Evolutionary conservation across 768 basidiomycete genomes (phyloP).

Genomic region (Termitomyces sp.): DNA sequence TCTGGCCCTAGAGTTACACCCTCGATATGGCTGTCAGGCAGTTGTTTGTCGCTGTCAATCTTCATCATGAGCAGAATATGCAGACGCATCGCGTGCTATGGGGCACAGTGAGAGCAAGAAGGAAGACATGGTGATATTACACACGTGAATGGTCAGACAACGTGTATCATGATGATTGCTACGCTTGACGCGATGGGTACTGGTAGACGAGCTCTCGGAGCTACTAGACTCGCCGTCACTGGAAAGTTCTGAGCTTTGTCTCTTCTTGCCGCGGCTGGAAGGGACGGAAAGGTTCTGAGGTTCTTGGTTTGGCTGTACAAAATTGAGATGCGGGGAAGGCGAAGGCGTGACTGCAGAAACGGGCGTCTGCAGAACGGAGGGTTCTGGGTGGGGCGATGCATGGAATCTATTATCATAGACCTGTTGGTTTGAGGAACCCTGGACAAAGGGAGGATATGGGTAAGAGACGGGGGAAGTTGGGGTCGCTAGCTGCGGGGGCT

Average conservation of each 20-base stretch:
- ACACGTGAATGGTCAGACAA: conserved; percentile 65
- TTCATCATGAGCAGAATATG: conserved; percentile 62
- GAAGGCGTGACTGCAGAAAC: conserved; percentile 26
- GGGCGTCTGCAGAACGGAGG: no score
- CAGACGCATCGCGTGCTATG: conserved; percentile 64
- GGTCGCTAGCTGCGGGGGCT: conserved; percentile 21
- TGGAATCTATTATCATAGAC: conserved; percentile 13
- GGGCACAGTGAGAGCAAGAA: neutral
- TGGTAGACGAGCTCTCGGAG: conserved; percentile 29
- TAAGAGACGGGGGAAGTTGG: conserved; percentile 36
- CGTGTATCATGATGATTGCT: conserved; percentile 59
- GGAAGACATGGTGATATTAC: conserved; percentile 7
- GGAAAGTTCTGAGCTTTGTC: conserved; percentile 25
- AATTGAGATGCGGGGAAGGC: conserved; percentile 23
- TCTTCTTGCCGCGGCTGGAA: conserved; percentile 19
- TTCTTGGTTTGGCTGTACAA: conserved; percentile 11
- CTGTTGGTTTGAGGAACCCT: conserved; percentile 30
- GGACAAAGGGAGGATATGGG: conserved; percentile 27
- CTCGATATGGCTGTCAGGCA: conserved; percentile 62
- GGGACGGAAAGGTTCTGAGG: conserved; percentile 11
- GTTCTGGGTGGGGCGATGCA: conserved; percentile 12
- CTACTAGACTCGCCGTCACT: conserved; percentile 31
- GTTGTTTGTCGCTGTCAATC: conserved; percentile 45
- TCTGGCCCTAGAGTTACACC: conserved; percentile 36
- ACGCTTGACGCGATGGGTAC: conserved; percentile 35